Conservation (phyloP, 768 basidiomycete species). For the Termitomyces sp. region DNA sequence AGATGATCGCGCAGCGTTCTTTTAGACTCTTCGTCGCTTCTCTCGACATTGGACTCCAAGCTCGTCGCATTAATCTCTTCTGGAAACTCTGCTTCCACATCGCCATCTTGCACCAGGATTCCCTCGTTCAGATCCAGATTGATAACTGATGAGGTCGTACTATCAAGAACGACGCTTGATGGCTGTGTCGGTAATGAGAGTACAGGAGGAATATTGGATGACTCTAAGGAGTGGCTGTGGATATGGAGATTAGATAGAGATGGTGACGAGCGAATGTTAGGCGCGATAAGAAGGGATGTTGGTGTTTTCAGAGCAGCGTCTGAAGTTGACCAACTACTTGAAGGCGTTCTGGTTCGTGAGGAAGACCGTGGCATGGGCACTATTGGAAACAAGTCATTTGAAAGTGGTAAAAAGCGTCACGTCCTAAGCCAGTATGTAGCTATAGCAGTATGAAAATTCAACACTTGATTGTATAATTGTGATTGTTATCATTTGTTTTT, state of each 20-base stretch:
- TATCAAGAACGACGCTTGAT: conserved; percentile 38
- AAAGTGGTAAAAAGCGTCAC: neutral
- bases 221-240: conserved; percentile 39
- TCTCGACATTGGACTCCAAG: conserved; percentile 34
- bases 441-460: neutral
- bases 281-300: conserved; percentile 52
- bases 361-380: conserved; percentile 23
- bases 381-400: neutral
- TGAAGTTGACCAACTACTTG: conserved; percentile 9
- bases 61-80: conserved; percentile 44
- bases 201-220: conserved; percentile 24
- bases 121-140: conserved; percentile 64
- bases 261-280: conserved; percentile 43
- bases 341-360: conserved; percentile 10
- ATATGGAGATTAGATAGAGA: conserved; percentile 55
- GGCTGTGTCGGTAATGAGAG: conserved; percentile 22
- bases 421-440: neutral
- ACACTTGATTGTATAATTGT: neutral
- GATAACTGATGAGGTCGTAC: conserved; percentile 66
- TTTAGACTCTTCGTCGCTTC: conserved; percentile 52
- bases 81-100: conserved; percentile 48
- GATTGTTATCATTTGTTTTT: neutral
- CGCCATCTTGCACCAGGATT: conserved; percentile 66
- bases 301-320: conserved; percentile 24
- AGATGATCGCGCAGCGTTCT: conserved; percentile 65